Conservation (phyloP, 2,329 filamentous ascomycete species). For the Aspergillus neoniger region DNA sequence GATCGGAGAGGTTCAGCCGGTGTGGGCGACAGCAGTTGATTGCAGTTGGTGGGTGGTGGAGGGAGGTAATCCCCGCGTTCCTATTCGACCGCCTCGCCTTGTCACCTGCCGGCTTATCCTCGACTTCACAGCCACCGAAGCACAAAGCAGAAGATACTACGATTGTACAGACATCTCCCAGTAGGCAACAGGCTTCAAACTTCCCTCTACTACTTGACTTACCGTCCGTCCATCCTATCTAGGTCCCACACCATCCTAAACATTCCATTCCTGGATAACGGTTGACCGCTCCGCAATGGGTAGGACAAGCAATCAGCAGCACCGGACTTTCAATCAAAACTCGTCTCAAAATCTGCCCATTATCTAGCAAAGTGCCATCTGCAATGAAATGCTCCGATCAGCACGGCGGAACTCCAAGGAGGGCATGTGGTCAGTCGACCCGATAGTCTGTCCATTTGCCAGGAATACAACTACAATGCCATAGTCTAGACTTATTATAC, state of each 20-base stretch:
- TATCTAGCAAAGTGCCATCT: not conserved
- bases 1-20: constrained; percentile 6
- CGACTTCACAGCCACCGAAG: not conserved
- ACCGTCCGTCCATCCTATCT: not conserved
- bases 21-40: not conserved
- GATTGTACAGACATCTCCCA: not conserved
- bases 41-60: not conserved
- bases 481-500: not conserved
- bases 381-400: not conserved
- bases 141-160: not conserved
- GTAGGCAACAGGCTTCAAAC: not conserved
- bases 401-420: not conserved
- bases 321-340: not conserved
- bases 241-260: not conserved
- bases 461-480: not conserved
- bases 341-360: not conserved
- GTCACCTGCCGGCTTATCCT: not conserved
- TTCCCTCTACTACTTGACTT: not conserved
- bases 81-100: constrained; percentile 1
- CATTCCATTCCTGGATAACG: not conserved
- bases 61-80: constrained; percentile 6
- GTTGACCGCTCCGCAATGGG: not conserved
- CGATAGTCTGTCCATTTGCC: not conserved
- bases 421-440: constrained; percentile 9
- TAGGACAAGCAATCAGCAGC: not conserved